A percentile compares a stretch with the other conserved stretches of the same genome.
Conservation (phyloP, 2,329 filamentous ascomycete species). For the Mariannaea sp. region DNA sequence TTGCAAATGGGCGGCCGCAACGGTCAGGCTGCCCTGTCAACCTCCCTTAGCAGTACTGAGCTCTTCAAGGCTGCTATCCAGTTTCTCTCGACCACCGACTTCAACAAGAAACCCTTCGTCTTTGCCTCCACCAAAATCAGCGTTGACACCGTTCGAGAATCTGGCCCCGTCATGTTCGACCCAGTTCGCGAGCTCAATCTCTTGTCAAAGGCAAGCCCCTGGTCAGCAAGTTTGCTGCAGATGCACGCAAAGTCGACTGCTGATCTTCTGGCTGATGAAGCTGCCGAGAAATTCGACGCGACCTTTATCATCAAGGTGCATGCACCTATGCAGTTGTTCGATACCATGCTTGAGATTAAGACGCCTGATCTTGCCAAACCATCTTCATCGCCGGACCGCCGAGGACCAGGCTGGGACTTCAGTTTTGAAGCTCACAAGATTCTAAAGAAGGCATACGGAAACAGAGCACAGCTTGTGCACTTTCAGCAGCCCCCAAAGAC, state of each 20-base stretch:
- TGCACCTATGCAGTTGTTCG: slow-evolving; percentile 59
- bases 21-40: slow-evolving; percentile 73
- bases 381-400: slow-evolving; percentile 45
- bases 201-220: slow-evolving; percentile 86
- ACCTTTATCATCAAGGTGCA: slow-evolving; percentile 75
- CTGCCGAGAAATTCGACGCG: slow-evolving; percentile 79
- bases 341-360: slow-evolving; percentile 50
- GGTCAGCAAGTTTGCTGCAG: slow-evolving; percentile 77
- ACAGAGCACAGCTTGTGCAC: slow-evolving; percentile 73
- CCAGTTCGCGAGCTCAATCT: slow-evolving; percentile 75
- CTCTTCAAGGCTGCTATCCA: slow-evolving; percentile 95
- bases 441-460: slow-evolving; percentile 72
- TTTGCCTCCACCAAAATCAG: slow-evolving; percentile 46
- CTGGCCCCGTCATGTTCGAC: slow-evolving; percentile 77
- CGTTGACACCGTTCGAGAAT: slow-evolving; percentile 48
- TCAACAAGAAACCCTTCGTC: slow-evolving; percentile 68
- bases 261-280: slow-evolving; percentile 72
- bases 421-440: slow-evolving; percentile 65
- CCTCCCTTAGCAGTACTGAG: slow-evolving; percentile 86
- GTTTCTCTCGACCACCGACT: slow-evolving; percentile 75
- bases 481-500: slow-evolving; percentile 49
- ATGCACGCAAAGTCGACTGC: slow-evolving; percentile 77
- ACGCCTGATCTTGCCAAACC: slow-evolving; percentile 37
- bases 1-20: slow-evolving; percentile 77
- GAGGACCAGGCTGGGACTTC: slow-evolving; percentile 51